phyloP scores from a whole-genome alignment of 2,329 filamentous ascomycete genomes.

The Cercospora janseana region DNA sequence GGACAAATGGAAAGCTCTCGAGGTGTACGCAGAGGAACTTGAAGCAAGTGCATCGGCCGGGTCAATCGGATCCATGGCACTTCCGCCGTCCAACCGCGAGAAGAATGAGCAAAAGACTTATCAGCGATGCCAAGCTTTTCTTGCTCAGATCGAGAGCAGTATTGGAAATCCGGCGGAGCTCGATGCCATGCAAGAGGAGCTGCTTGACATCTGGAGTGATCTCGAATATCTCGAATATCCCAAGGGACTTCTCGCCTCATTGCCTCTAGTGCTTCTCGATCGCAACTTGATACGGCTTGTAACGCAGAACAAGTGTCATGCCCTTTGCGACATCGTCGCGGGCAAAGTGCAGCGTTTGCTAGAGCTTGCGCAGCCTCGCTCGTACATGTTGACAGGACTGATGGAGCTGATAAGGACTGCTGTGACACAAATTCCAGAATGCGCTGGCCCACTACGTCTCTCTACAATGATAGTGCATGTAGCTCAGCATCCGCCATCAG shows the following conservation, averaged over 20 bases:
- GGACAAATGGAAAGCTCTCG: conserved; percentile 15
- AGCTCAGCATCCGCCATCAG: conserved; percentile 42
- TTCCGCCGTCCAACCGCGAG: conserved; percentile 30
- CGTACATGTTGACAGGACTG: conserved; percentile 36
- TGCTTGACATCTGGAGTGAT: conserved; percentile 48
- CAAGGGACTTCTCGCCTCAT: conserved; percentile 39
- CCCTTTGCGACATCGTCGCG: conserved; percentile 14
- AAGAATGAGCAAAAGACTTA: conserved; percentile 27
- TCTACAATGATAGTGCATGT: conserved; percentile 43
- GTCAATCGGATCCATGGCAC: conserved; percentile 21
- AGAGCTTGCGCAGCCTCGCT: conserved; percentile 30
- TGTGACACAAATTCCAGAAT: conserved; percentile 29
- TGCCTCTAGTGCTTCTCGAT: conserved; percentile 43
- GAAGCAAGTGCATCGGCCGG: conserved; percentile 18
- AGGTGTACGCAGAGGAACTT: conserved; percentile 6
- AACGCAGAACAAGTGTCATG: conserved; percentile 16
- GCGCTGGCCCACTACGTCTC: conserved; percentile 38
- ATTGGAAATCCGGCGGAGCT: not conserved
- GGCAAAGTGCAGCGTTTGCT: conserved; percentile 21
- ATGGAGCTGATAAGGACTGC: conserved; percentile 29
- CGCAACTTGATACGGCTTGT: conserved; percentile 28
- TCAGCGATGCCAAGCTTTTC: conserved; percentile 25
- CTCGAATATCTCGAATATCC: conserved; percentile 50
- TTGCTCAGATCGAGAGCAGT: not conserved
- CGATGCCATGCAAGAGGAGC: conserved; percentile 2